Conservation (phyloP, 2,329 filamentous ascomycete genomes). For the Cytospora chrysosperma region DNA sequence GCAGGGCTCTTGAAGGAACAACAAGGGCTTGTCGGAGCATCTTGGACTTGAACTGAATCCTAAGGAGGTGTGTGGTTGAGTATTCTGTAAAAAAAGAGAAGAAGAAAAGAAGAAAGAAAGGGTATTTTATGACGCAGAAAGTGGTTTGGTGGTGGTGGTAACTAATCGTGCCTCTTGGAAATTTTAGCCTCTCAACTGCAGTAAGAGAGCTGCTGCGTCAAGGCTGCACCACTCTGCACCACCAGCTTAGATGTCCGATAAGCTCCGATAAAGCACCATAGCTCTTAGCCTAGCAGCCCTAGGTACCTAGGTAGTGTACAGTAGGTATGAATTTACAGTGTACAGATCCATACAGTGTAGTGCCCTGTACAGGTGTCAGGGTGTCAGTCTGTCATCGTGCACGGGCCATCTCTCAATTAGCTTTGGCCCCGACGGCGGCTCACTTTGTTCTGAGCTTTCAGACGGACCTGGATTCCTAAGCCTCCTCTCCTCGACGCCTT, state of each 20-base stretch:
- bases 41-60: slow-evolving; percentile 15
- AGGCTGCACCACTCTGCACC: too few relatives aligned
- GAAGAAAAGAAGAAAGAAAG: background rate
- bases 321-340: too few relatives aligned
- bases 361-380: background rate
- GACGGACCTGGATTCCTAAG: background rate
- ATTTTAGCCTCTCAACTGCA: slow-evolving; percentile 12
- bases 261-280: slow-evolving; percentile 19
- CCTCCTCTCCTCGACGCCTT: background rate
- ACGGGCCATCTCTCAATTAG: background rate
- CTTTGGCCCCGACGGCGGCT: background rate
- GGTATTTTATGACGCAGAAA: slow-evolving; percentile 26
- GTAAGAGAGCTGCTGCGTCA: slow-evolving; percentile 3
- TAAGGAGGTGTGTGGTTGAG: slow-evolving; percentile 3
- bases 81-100: background rate
- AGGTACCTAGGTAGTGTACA: background rate
- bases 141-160: background rate
- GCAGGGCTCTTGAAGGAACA: slow-evolving; percentile 44
- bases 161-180: slow-evolving; percentile 7
- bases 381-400: background rate
- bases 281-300: background rate
- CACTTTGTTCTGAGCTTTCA: background rate
- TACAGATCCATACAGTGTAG: too few relatives aligned
- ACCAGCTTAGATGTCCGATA: slow-evolving; percentile 13
- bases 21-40: slow-evolving; percentile 50